Base-by-base conservation (phyloP, 139 green algal genomes). In the Chlorella vulgaris region DNA sequence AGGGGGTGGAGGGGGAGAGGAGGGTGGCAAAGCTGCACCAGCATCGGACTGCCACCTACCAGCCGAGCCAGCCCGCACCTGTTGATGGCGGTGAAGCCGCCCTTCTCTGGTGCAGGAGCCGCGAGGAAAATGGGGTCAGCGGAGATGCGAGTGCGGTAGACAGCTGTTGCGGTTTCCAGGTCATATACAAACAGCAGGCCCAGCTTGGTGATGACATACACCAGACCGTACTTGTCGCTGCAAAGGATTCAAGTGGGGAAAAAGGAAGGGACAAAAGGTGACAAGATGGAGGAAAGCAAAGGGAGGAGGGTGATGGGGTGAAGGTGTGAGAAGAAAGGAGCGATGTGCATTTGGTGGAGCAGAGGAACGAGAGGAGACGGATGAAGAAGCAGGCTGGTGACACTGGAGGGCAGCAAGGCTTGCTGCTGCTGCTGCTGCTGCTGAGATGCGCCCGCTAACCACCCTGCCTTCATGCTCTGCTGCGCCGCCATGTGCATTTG, bases 141-240 rank as follows among this genome's bases (percentile, higher is more conserved):
- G 55, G 89, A 97, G 89, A 99, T 97, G 65, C 96, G 89, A 83
- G 97, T 98, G 74, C 97, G 90, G 92, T 99, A 99, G 1, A 79
- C 93, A 35, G 97, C 96, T 28, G 94, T 96, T 28, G 93, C 97
- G 13, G 92, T 97, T 88, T 98, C 93, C 80, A 99, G 86, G 86
- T 99, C 97, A 84, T 99, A 99, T 78, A 99, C 97, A 86, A 99
- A 99, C 74, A 99, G 86, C 84, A 99, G 90, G 74, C 97, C 97
- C 26, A 98, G 91, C 91, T 99, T 99, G 73, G 97, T 99, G 63
- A 99, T 89, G 8, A 99, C 94, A 76, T 99, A 99, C 19, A 97
- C 88, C 81, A 98, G 86, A 53, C 93, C 91, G 82, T 97, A 98
- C 82, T 96, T 96, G 50, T 89, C 78, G 51, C 86, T 93, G 47